A percentile compares a stretch with the other conserved stretches of the same genome.
Conservation (phyloP, 805 yeast species). For the Starmerella davenportii region DNA sequence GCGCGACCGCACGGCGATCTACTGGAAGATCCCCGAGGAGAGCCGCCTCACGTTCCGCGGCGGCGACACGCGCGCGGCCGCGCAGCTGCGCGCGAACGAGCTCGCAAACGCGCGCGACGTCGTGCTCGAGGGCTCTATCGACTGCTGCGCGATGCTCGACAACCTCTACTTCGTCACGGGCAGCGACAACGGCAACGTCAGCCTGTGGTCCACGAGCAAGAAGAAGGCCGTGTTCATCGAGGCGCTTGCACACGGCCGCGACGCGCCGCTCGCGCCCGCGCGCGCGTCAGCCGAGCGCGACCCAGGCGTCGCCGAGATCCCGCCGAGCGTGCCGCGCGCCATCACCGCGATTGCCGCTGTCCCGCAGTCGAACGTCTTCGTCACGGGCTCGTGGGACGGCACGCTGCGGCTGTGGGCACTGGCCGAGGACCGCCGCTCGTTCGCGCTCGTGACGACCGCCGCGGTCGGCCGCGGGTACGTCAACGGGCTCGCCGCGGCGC, state of each 20-base stretch:
- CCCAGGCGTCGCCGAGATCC: slow-evolving; percentile 25
- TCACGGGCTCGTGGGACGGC: slow-evolving; percentile 84
- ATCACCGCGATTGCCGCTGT: slow-evolving; percentile 66
- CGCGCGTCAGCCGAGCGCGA: slow-evolving; percentile 36
- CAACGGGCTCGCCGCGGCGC: slow-evolving; percentile 18
- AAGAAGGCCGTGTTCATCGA: slow-evolving; percentile 65
- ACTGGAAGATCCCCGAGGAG: slow-evolving; percentile 95
- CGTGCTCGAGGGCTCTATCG: slow-evolving; percentile 63
- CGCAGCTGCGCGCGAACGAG: slow-evolving; percentile 2
- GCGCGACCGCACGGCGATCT: slow-evolving; percentile 84
- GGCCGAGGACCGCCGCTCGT: slow-evolving; percentile 42
- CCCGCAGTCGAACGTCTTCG: slow-evolving; percentile 68
- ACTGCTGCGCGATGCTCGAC: slow-evolving; percentile 77
- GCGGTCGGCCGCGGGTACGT: slow-evolving; percentile 45
- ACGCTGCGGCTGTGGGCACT: slow-evolving; percentile 61
- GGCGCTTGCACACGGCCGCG: slow-evolving; percentile 62
- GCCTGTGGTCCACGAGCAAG: slow-evolving; percentile 80
- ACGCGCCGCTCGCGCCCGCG: slow-evolving; percentile 31
- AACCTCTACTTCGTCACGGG: slow-evolving; percentile 89
- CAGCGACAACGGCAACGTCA: slow-evolving; percentile 76
- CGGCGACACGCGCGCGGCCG: slow-evolving; percentile 39
- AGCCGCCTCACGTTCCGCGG: slow-evolving; percentile 85
- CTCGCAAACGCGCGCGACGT: slow-evolving; percentile 2
- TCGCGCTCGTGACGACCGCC: slow-evolving; percentile 39
- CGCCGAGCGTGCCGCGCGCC: slow-evolving; percentile 64